Base-by-base conservation (phyloP, 2,329 filamentous ascomycete genomes). In the Colletotrichum somersetense region DNA sequence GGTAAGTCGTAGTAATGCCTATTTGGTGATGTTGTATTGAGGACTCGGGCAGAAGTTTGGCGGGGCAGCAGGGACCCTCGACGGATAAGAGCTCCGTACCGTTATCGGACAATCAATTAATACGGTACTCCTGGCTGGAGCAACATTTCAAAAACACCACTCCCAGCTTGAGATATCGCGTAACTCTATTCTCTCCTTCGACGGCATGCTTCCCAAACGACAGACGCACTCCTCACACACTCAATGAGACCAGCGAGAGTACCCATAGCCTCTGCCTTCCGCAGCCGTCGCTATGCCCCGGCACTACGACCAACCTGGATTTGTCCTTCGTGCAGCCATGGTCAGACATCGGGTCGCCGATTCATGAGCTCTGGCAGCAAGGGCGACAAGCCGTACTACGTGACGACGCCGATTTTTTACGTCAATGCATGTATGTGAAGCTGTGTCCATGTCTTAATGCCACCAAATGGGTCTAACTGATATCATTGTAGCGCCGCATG, bases 381-480 rank as follows among this genome's bases (percentile, higher is more conserved):
- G 38, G 14, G 50, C 26, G 52, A 73, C 73, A 98, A 98, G 84
- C 95, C 96, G 11, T 98, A 92, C 85, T 99, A 98, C 85, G 87
- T 97, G 78, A 98, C 96, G 6, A 97, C 95, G 11, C 96, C 96
- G 2, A 99, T 99, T 71, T 99, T 98, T 85, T 99, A 99, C 82
- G 96, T 99, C 84, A 99, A 99, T 88, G 94, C 95, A 67, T 91
- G 94, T 95, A 84, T 76, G 85, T 75, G 65, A 40, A 64, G 67
- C 38, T 20, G 10, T 50, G n/a, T 33, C 23, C 20, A 33, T 16
- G 20, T 48, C 59, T 23, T 74, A 5, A 23, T 20, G n/a, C 20
- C 5, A n/a, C 30, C 5, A 1, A 6, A 1, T 20, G 35, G 40
- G 40, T 66, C 76, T 79, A 73, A 79, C 71, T 72, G 55, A 71